Base-by-base conservation (phyloP, 208 protist genomes). In the Crithidia bombi region DNA sequence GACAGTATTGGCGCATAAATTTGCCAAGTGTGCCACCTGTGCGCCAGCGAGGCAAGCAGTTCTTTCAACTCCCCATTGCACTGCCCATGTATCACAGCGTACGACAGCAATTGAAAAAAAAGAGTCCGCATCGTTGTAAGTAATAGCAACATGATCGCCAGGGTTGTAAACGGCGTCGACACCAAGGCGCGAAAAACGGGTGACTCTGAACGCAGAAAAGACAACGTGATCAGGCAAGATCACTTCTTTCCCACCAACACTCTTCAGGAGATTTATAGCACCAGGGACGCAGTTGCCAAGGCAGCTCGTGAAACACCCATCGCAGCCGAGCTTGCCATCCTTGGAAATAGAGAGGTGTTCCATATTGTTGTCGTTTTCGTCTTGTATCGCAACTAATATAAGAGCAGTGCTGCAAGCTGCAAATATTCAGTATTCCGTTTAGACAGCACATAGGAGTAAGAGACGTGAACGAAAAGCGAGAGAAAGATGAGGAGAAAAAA, bases 41-140 rank as follows among this genome's bases (percentile, higher is more conserved):
- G 65, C 70, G 23, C 57, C 70, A 4, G 65, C 44, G 15, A 82
- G 62, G 30, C 77, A 82, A 5, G 28, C 71, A 19, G 54, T 11
- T 15, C 38, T 69, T 21, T 76, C 63, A 0, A 92, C 77, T 12
- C 58, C 83, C 90, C 90, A 95, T 50, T 92, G 81, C 44, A 91
- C 75, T 15, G 83, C 73, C 86, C 90, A 92, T 9, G 90, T 95
- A 63, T 95, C 90, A 49, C 87, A 91, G n/a, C 90, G 86, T 21
- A 93, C 67, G 19, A 95, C 52, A 23, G 69, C 77, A 17, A 79
- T 69, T 0, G 83, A 69, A 72, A 95, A 86, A 56, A 86, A 84
- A 23, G 61, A 51, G 23, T 55, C 25, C 14, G 65, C 26, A 9
- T 64, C 46, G 19, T 62, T 67, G 58, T 86, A 88, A 1, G 33